Evolutionary conservation across 805 yeast species (phyloP), one percentile per base, ranked within the genome.

Genomic region (Scheffersomyces stipitis): DNA sequence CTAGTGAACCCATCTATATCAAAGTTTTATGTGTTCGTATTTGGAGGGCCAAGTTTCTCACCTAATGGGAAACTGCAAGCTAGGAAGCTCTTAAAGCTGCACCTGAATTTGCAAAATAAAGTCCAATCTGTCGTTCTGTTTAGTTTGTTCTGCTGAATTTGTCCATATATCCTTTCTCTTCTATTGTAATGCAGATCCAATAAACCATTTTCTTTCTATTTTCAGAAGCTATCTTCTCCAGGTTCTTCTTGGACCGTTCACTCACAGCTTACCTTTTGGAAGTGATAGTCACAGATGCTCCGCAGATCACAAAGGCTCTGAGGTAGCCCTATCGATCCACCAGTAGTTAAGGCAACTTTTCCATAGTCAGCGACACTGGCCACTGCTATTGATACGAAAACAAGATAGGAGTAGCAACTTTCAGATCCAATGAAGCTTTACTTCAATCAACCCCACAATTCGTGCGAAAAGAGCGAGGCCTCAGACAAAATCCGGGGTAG

Each of bases 1-100:
- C 83, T 73, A 15, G 86, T 86, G 73, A 83, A 80, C 55, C 81
- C 83, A 0, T 90, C 91, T 0, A 90, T 90, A 5, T 88, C 87
- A 43, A 83, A 57, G 7, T 78, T 64, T 61, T 84, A 84, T 38
- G 82, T 87, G 33, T 78, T 82, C 49, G 83, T 75, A 60, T 83
- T 76, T 30, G 69, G 63, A 4, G 81, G 83, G 2, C 86, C 89
- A 47, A 83, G 69, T 38, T 71, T 60, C 57, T 76, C 78, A 20
- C 83, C 81, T 56, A 83, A 54, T 83, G 90, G 40, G 79, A 73
- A 4, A 84, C 80, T 28, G 86, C 90, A 3, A 89, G 86, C 58
- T 83, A 84, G 28, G 89, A 81, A 13, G 89, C 84, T 29, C 89
- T 90, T 90, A 90, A 83, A 9, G 83, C 62, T 5, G 89, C 88